Evolutionary conservation across 306 rosid species (phyloP), one percentile per base, ranked within the genome.

Genomic region (Pyrus pyrifolia): DNA sequence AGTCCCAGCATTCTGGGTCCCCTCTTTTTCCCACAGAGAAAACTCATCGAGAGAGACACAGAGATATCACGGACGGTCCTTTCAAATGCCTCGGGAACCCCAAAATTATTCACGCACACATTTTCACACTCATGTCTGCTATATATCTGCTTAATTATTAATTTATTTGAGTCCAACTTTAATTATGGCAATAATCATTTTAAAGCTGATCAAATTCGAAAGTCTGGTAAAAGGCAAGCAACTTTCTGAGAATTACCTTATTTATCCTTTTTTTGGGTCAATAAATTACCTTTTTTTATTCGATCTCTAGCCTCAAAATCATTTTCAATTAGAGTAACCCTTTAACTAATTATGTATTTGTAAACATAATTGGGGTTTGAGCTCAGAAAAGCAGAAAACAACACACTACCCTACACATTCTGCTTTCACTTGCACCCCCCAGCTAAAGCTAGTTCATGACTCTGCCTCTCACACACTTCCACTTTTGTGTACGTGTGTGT

Each of bases 1-100:
- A 60, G 19, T 60, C 7, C 11, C 55, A 51, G 21, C 55, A 15
- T 51, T 51, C 55, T 51, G 55, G 18, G 66, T 60, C 30, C 12
- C 19, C 66, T 10, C 66, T 25, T 22, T 11, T 23, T 58, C 29
- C 29, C 62, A 57, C 62, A 10, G 62, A 58, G 29, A n/a, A 58
- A 58, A 9, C 62, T 22, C 62, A 51, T 49, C 53, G 53, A 14
- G 53, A 19, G 23, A n/a, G 25, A 22, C 17, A 59, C 91, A 87
- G 81, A 78, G 86, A 82, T 78, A 85, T 93, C 97, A 89, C 96
- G 96, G 97, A 93, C 93, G 88, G 92, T 85, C 89, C 94, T 87
- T 81, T 86, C 88, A 80, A 66, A 22, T 80, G 81, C 90, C 58
- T 89, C 33, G 93, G 90, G 83, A 87, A 79, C 55, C 15, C 72